Base-by-base conservation (phyloP, 441 rosid genomes). In the Raphanus hybrid region DNA sequence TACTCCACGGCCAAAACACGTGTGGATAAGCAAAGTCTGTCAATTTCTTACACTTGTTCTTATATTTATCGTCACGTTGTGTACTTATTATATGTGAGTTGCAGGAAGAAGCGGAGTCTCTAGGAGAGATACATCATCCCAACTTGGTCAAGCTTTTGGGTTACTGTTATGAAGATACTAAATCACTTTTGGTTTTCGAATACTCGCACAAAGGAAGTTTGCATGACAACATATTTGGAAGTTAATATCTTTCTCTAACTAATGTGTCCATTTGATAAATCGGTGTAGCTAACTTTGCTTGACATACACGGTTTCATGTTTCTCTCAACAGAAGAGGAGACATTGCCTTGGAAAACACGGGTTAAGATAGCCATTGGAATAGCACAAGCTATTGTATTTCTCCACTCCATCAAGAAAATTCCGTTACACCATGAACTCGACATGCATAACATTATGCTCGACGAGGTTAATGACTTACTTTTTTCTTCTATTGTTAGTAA, bases 101-200 rank as follows among this genome's bases (percentile, higher is more conserved):
- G 48, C 23, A 72, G 76, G 76, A 63, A 50, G 14, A 62, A 63
- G 62, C 55, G 62, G 34, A 48, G 50, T 72, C 69, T 48, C 32
- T 48, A 29, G 69, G 9, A 1, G 6, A 12, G 55, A 2, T 50
- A 29, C 9, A 48, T 73, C 76, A 73, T 50, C 69, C 62, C 5
- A 73, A 73, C 9, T 32, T 73, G 50, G 76, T 72, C 23, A 72
- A 72, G 35, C 0, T 48, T 72, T 72, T 62, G 11, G 75, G 75
- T 18, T 62, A 72, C 32, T 61, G 61, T 62, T 72, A 59, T 72
- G 20, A 72, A 62, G 75, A 72, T 62, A 48, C 8, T n/a, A 73
- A 63, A 32, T 7, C 69, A 62, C 14, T 73, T 60, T 50, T 73
- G 20, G 76, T 73, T 73, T 73, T 34, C 15, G 70, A 64, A 35